These are phyloP conservation scores for Turnera subulata DNA, from an alignment of 345 rosid species.

Conservation along the genomic window DNA sequence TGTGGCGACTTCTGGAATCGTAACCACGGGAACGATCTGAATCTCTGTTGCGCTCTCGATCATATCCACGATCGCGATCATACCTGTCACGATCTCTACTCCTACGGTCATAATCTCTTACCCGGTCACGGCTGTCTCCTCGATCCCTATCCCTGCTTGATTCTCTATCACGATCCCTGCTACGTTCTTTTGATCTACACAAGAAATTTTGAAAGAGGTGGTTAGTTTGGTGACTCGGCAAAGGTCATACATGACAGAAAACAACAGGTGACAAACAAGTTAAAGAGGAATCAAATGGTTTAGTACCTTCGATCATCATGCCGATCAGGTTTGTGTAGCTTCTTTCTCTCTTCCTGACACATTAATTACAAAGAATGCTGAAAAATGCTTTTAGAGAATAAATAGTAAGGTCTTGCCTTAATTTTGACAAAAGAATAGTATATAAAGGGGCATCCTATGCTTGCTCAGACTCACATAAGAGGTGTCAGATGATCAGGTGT, in stretches of 20 bases:
- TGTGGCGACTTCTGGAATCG: slow-evolving; percentile 70
- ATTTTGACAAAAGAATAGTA: not conserved
- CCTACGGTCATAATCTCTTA: slow-evolving; percentile 80
- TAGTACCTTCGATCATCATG: slow-evolving; percentile 47
- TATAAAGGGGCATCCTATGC: not conserved
- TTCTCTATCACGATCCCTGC: slow-evolving; percentile 51
- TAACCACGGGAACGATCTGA: slow-evolving; percentile 63
- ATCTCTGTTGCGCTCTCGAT: slow-evolving; percentile 61
- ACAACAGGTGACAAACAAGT: not conserved
- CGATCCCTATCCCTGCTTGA: slow-evolving; percentile 58
- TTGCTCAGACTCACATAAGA: no score
- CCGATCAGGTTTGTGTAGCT: slow-evolving; percentile 58
- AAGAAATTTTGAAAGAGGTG: not conserved
- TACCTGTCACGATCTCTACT: slow-evolving; percentile 83
- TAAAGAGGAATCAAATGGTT: not conserved
- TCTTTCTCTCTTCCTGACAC: slow-evolving; percentile 82
- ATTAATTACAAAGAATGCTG: slow-evolving; percentile 23
- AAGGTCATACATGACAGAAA: not conserved
- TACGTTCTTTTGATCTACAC: slow-evolving; percentile 74
- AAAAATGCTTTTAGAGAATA: slow-evolving; percentile 17
- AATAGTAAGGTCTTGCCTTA: slow-evolving; percentile 8
- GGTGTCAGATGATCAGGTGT: no score
- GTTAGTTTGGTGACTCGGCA: not conserved
- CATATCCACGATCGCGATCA: slow-evolving; percentile 67
- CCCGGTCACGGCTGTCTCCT: slow-evolving; percentile 71